These are phyloP conservation scores for Eucalyptus pumila DNA, from an alignment of 345 rosid species.

Conservation along the genomic window DNA sequence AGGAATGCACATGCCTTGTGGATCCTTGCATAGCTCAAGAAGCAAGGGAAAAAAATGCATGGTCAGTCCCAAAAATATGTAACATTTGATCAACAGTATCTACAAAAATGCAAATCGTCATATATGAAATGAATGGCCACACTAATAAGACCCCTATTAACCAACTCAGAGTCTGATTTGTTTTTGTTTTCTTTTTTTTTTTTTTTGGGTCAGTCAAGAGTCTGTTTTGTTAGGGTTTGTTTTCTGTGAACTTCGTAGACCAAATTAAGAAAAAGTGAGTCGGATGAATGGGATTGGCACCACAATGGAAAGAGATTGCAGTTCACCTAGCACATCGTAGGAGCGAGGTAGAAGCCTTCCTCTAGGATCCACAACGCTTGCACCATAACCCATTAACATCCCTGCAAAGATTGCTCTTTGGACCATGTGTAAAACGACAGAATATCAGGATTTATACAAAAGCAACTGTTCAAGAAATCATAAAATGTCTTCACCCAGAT, in stretches of 20 bases:
- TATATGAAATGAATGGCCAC: neutral
- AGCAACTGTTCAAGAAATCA: neutral
- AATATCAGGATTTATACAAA: neutral
- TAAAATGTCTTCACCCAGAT: neutral
- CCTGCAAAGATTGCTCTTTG: conserved; percentile 59
- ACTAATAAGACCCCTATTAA: neutral
- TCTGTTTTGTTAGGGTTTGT: neutral
- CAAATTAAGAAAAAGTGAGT: neutral
- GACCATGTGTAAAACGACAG: neutral
- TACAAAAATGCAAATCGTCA: neutral
- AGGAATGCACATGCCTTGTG: neutral
- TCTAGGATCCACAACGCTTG: conserved; percentile 69
- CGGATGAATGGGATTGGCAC: neutral
- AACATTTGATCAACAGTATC: neutral
- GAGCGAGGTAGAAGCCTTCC: conserved; percentile 93
- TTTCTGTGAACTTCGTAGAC: neutral
- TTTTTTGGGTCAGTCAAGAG: neutral
- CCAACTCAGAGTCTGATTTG: neutral
- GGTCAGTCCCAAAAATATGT: neutral
- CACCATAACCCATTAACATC: conserved; percentile 61
- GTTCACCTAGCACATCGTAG: conserved; percentile 61
- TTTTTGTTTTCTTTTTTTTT: too few species aligned
- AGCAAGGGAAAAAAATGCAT: neutral
- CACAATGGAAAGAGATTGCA: neutral
- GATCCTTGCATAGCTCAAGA: neutral